These are phyloP conservation scores for Henckelia pumila DNA, from an alignment of 257 asterid genomes.

Conservation along the genomic window DNA sequence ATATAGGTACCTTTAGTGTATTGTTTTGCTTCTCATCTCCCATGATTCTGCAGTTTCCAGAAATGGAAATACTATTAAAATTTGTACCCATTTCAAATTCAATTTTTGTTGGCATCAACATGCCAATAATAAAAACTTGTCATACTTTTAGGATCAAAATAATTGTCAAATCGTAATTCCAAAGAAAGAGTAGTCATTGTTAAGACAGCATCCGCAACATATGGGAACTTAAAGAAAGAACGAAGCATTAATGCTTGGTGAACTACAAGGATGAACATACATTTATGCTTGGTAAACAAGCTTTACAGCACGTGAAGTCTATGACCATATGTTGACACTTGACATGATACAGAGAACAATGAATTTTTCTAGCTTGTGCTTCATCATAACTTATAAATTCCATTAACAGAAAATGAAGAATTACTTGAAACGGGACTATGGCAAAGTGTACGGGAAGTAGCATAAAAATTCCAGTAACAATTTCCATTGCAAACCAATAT, in stretches of 20 bases:
- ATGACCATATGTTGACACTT: no score
- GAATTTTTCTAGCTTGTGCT: no score
- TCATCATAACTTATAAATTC: no score
- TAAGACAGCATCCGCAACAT: no score
- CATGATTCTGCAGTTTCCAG: neutral
- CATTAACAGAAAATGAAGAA: neutral
- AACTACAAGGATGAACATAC: no score
- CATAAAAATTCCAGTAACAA: neutral
- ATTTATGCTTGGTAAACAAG: no score
- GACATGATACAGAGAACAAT: no score
- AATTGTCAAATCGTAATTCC: neutral
- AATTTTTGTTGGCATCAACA: neutral
- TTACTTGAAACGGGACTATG: neutral
- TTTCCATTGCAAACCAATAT: constrained; percentile 1
- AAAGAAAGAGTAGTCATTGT: no score
- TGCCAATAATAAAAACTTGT: neutral
- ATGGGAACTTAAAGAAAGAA: no score
- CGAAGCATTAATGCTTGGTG: no score
- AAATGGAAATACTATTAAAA: neutral
- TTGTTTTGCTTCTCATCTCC: neutral
- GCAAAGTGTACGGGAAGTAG: neutral
- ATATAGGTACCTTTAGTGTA: neutral
- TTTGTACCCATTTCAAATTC: neutral
- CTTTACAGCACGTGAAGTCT: no score
- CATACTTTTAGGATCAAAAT: neutral